These are phyloP conservation scores for Cryomyces antarcticus DNA, from an alignment of 495 filamentous ascomycete species.

Conservation along the genomic window DNA sequence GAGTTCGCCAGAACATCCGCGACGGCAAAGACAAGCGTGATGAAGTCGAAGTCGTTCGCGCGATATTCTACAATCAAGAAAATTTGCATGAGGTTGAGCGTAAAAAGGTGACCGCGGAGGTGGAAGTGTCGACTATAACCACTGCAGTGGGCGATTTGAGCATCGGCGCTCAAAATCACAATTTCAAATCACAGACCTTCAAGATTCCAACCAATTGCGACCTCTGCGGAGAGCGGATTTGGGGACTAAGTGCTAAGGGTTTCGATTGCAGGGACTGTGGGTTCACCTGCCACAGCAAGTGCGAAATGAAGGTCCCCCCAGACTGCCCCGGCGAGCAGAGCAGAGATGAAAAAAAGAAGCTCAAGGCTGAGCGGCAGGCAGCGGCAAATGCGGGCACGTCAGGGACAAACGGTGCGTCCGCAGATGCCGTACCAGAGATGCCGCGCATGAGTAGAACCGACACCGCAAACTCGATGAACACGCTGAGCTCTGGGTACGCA, in stretches of 20 bases:
- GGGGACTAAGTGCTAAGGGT: constrained; percentile 88
- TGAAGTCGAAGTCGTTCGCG: constrained; percentile 56
- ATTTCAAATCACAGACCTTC: constrained; percentile 92
- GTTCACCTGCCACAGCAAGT: constrained; percentile 96
- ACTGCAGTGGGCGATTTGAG: constrained; percentile 75
- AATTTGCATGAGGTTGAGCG: constrained; percentile 71
- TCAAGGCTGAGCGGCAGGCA: constrained; percentile 65
- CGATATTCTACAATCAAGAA: constrained; percentile 64
- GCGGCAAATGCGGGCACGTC: constrained; percentile 33
- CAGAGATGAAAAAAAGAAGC: constrained; percentile 85
- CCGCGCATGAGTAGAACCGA: constrained; percentile 54
- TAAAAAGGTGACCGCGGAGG: constrained; percentile 67
- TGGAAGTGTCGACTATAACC: constrained; percentile 79
- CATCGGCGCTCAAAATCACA: constrained; percentile 76
- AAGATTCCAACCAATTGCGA: constrained; percentile 98
- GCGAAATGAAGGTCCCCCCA: constrained; percentile 93
- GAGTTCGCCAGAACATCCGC: constrained; percentile 48
- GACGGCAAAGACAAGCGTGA: constrained; percentile 70
- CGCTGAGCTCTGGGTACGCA: constrained; percentile 73
- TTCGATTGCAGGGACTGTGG: constrained; percentile 91
- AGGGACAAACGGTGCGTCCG: constrained; percentile 16
- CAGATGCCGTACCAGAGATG: constrained; percentile 19
- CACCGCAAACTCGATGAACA: constrained; percentile 57
- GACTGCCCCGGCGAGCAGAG: constrained; percentile 83
- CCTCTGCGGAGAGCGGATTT: constrained; percentile 85